These are phyloP conservation scores for Pseudocercospora vitis DNA, from an alignment of 2,329 filamentous ascomycete species.

Conservation along the genomic window DNA sequence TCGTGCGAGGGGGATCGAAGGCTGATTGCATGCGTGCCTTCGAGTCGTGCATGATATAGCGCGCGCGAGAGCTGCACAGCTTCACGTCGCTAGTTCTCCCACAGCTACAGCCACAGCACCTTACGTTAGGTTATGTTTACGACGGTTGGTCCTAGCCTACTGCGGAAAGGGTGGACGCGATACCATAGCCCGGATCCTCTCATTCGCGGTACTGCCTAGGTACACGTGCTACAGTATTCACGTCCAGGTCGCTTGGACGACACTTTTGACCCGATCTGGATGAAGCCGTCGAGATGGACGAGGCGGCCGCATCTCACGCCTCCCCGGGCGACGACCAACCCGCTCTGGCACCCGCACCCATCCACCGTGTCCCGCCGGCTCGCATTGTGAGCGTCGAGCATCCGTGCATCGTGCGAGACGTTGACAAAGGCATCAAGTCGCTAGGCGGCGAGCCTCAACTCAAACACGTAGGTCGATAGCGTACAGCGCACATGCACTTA, in stretches of 20 bases:
- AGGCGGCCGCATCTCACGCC: background rate
- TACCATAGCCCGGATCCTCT: background rate
- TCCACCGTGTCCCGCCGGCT: conserved; percentile 53
- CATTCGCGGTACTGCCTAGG: background rate
- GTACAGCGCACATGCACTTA: too few relatives aligned
- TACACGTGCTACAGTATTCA: background rate
- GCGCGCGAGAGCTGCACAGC: background rate
- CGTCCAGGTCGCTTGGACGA: too few relatives aligned
- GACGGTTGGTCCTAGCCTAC: background rate
- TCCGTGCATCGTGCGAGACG: conserved; percentile 64
- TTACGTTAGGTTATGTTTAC: too few relatives aligned
- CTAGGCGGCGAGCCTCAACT: conserved; percentile 59
- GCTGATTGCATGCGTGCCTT: background rate
- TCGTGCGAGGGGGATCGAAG: background rate
- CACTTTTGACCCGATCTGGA: background rate
- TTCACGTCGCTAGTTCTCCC: too few relatives aligned
- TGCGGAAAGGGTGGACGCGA: background rate
- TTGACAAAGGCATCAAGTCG: conserved; percentile 63
- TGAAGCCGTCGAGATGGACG: background rate
- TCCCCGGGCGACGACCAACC: conserved; percentile 8
- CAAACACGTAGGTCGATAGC: conserved; percentile 48
- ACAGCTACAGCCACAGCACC: too few relatives aligned
- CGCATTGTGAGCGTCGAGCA: conserved; percentile 64
- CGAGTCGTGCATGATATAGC: conserved; percentile 1
- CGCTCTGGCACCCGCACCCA: conserved; percentile 27